phyloP scores from a whole-genome alignment of 2,329 filamentous ascomycete genomes.

The Aspergillus sp. region DNA sequence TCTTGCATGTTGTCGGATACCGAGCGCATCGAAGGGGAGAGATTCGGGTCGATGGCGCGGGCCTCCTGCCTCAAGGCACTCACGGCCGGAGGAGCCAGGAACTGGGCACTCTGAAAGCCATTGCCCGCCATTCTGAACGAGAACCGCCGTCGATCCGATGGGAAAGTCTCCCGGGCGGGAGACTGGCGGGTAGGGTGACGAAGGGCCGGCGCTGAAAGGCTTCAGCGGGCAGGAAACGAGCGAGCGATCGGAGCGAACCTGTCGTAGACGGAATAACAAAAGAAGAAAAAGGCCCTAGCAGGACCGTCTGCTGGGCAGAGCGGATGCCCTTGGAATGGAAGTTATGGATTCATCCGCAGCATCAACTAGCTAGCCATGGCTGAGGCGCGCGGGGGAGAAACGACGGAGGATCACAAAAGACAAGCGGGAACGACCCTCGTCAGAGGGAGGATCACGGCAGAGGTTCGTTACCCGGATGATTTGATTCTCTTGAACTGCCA shows the following conservation, averaged over 20 bases:
- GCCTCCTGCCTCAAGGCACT: conserved; percentile 46
- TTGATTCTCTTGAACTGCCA: too few species aligned
- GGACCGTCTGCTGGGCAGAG: conserved; percentile 46
- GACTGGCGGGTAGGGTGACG: background rate
- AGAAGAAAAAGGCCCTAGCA: conserved; percentile 28
- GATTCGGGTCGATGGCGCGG: conserved; percentile 35
- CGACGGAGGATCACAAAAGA: conserved; percentile 1
- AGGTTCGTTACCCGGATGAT: background rate
- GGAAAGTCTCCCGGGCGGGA: conserved; percentile 4
- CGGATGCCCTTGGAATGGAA: conserved; percentile 39
- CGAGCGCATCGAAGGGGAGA: conserved; percentile 55
- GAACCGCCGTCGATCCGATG: conserved; percentile 13
- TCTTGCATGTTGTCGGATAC: conserved; percentile 87
- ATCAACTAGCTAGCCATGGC: conserved; percentile 43
- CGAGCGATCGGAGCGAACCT: background rate
- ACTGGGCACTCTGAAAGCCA: conserved; percentile 37
- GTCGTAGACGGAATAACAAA: conserved; percentile 9
- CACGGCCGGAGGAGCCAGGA: conserved; percentile 45
- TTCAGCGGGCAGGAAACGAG: conserved; percentile 1
- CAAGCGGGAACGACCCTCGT: background rate
- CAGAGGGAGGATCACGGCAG: background rate
- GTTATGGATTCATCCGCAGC: conserved; percentile 42
- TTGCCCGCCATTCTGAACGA: conserved; percentile 43
- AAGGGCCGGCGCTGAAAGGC: background rate
- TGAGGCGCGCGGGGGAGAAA: conserved; percentile 18